Evolutionary conservation across 495 filamentous ascomycete species (phyloP).

Genomic region (Geopyxis carbonaria): DNA sequence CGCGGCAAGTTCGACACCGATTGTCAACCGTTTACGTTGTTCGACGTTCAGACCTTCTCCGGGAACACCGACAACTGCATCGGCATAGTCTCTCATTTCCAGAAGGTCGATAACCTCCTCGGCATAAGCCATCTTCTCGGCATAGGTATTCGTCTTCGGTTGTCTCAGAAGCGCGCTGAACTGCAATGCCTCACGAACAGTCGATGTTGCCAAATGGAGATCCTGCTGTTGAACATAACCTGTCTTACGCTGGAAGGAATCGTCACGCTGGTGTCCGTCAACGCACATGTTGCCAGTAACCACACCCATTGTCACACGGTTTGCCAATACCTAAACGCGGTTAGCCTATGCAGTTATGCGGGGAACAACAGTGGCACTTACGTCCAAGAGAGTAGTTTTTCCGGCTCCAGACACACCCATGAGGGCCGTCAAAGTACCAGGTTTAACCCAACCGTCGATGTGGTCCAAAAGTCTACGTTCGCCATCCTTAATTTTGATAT

Average conservation of each 20-base stretch:
- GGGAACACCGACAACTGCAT: constrained; percentile 73
- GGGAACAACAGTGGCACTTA: constrained; percentile 15
- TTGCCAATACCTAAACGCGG: too few relatives aligned
- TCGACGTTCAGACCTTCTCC: constrained; percentile 88
- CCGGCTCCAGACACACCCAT: constrained; percentile 65
- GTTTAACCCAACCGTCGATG: constrained; percentile 82
- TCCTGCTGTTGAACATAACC: constrained; percentile 95
- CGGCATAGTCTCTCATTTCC: constrained; percentile 73
- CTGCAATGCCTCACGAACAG: constrained; percentile 66
- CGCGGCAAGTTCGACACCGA: constrained; percentile 81
- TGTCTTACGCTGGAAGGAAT: constrained; percentile 80
- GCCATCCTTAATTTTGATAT: constrained; percentile 72
- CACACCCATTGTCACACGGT: constrained; percentile 70
- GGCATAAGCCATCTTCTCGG: constrained; percentile 58
- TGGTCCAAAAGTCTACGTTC: constrained; percentile 60
- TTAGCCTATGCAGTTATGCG: constrained; percentile 10
- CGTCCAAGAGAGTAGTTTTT: constrained; percentile 57
- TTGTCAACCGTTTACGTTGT: constrained; percentile 74
- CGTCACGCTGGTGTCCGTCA: constrained; percentile 55
- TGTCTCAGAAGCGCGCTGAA: constrained; percentile 79
- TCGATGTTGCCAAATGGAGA: constrained; percentile 70
- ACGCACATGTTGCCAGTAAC: constrained; percentile 76
- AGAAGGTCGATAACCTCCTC: constrained; percentile 81
- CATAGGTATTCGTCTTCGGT: constrained; percentile 34
- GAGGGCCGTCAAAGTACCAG: constrained; percentile 74